Conservation (phyloP, 129 eudicot species). For the Gnaphalium uliginosum region DNA sequence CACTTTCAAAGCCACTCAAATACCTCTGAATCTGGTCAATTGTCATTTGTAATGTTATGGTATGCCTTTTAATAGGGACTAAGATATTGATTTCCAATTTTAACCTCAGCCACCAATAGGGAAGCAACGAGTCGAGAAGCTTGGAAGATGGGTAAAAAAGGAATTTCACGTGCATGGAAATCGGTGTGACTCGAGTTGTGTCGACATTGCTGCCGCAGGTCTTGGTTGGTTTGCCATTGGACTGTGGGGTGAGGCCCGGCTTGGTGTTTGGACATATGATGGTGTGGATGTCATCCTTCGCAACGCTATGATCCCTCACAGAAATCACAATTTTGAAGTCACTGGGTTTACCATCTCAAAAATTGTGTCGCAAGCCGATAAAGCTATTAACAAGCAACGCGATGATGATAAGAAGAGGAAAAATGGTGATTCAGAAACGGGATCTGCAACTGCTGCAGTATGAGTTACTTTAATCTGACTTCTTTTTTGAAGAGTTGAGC, state of each 20-base stretch:
- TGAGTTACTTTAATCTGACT: constrained; percentile 6
- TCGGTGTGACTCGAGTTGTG: constrained; percentile 73
- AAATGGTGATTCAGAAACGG: constrained; percentile 23
- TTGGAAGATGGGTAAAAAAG: constrained; percentile 79
- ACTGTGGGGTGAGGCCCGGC: constrained; percentile 73
- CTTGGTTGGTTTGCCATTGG: constrained; percentile 98
- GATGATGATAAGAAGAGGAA: constrained; percentile 42
- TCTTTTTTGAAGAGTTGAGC: background rate
- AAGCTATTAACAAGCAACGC: constrained; percentile 44
- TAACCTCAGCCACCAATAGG: constrained; percentile 82
- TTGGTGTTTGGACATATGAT: constrained; percentile 85
- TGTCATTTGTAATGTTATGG: background rate
- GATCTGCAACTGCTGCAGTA: constrained; percentile 22
- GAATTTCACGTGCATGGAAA: constrained; percentile 67
- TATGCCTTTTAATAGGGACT: background rate
- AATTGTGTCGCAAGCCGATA: constrained; percentile 81
- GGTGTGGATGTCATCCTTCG: constrained; percentile 65
- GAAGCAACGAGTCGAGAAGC: constrained; percentile 59
- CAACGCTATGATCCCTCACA: constrained; percentile 70
- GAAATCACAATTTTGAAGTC: constrained; percentile 62
- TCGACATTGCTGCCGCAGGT: constrained; percentile 81
- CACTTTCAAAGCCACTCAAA: background rate
- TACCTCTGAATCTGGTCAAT: background rate
- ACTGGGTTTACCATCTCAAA: constrained; percentile 82
- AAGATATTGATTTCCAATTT: constrained; percentile 16